These are phyloP conservation scores for Cyathus striatus DNA, from an alignment of 768 basidiomycete species.

Conservation along the genomic window DNA sequence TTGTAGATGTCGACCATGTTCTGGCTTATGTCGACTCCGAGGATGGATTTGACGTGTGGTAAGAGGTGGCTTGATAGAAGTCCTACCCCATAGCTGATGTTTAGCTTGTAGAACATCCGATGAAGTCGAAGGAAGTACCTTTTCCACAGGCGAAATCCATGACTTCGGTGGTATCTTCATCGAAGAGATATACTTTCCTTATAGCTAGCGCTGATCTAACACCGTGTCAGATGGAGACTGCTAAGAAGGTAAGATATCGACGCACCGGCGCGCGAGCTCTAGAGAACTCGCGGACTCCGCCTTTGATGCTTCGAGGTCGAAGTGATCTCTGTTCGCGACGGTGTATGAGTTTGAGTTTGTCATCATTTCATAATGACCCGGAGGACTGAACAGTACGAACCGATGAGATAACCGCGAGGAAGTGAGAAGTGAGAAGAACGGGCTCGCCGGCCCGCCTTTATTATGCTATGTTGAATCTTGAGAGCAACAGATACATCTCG, in stretches of 20 bases:
- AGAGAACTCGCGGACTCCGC: too few relatives aligned
- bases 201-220: slow-evolving; percentile 30
- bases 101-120: neutral
- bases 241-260: neutral
- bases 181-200: slow-evolving; percentile 39
- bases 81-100: slow-evolving; percentile 32
- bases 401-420: too few relatives aligned
- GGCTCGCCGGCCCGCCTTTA: too few relatives aligned
- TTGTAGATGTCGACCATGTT: slow-evolving; percentile 68
- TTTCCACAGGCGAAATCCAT: slow-evolving; percentile 78
- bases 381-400: too few relatives aligned
- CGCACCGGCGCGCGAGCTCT: too few relatives aligned
- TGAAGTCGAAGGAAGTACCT: slow-evolving; percentile 27
- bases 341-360: too few relatives aligned
- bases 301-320: too few relatives aligned
- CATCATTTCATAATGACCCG: too few relatives aligned
- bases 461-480: too few relatives aligned
- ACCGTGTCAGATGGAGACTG: neutral
- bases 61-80: slow-evolving; percentile 58
- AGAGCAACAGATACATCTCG: too few relatives aligned
- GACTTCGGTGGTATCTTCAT: slow-evolving; percentile 48
- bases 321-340: too few relatives aligned
- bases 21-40: slow-evolving; percentile 76
- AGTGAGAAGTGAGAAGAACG: too few relatives aligned
- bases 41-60: slow-evolving; percentile 52